Base-by-base conservation (phyloP, 805 yeast species). In the Helenozyma baotianmanensis region DNA sequence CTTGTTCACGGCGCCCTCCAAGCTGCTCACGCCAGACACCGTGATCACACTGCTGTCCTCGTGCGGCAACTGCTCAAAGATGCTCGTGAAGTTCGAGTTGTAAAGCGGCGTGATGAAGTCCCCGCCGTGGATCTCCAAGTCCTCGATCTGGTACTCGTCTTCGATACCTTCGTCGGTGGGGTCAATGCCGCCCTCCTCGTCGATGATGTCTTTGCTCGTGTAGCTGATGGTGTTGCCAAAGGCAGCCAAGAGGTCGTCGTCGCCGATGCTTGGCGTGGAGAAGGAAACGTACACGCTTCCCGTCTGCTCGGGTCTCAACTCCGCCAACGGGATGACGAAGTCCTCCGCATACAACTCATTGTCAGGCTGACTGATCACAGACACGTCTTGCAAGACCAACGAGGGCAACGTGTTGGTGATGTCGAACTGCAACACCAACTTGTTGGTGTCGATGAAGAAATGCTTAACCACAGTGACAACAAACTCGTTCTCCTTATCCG, bases 401-500 rank as follows among this genome's bases (percentile, higher is more conserved):
- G 82, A 92, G 14, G 77, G 73, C 54, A 88, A 72, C 3, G 97
- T 92, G 65, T 92, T 92, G 38, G 81, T 74, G 43, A 92, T 76
- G 44, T 82, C 78, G 61, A 76, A 90, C 65, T 90, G 96, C 43
- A 88, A 61, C 21, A 80, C 77, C 41, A 90, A 76, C 51, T 82
- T 66, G 50, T 83, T 80, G 11, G 75, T 66, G 40, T 76, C 77
- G 28, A 63, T 48, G 60, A 84, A 92, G 35, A 89, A 62, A 56
- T 89, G 97, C 60, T 86, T 89, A 36, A 85, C 69, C 22, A 82
- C 89, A 32, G 72, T 73, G 39, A 92, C 95, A 27, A 87, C 89
- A 58, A 88, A 87, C 62, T 92, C 98, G 40, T 94, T 87, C 58
- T 89, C 97, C 39, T 75, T 71, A 58, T 92, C 98, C 14, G 97